phyloP scores from a whole-genome alignment of 2,329 filamentous ascomycete species.

The Monosporascus sp. region DNA sequence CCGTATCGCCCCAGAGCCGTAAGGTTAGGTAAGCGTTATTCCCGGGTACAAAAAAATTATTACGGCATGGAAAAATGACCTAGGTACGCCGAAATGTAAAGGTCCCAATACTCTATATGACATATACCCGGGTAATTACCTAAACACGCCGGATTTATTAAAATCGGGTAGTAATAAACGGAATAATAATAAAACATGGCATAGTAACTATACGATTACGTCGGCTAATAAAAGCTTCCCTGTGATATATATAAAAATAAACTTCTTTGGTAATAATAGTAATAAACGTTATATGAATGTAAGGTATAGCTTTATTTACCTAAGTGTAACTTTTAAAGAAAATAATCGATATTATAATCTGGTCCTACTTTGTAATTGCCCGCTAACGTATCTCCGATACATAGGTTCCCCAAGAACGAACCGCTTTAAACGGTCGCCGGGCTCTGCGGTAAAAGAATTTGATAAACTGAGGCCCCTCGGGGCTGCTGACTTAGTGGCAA shows the following conservation, averaged over 20 bases:
- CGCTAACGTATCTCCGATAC: conserved; percentile 66
- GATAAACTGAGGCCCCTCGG: conserved; percentile 47
- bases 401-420: conserved; percentile 74
- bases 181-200: conserved; percentile 40
- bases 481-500: conserved; percentile 39
- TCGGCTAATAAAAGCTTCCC: conserved; percentile 41
- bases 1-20: conserved; percentile 41
- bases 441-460: conserved; percentile 57
- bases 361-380: conserved; percentile 65
- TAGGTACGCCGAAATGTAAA: conserved; percentile 45
- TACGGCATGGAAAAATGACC: conserved; percentile 39
- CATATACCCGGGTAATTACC: conserved; percentile 42
- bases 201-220: conserved; percentile 32
- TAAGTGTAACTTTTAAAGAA: conserved; percentile 61
- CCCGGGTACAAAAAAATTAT: conserved; percentile 47
- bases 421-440: conserved; percentile 68
- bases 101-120: conserved; percentile 46
- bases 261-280: conserved; percentile 41
- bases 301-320: conserved; percentile 59
- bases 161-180: conserved; percentile 47
- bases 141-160: conserved; percentile 53
- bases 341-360: conserved; percentile 72
- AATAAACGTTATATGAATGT: conserved; percentile 54
- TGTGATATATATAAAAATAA: conserved; percentile 44
- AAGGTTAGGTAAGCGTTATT: conserved; percentile 33